phyloP scores from a whole-genome alignment of 371 early-diverging fungal species.

The Chytridium lagenaria region DNA sequence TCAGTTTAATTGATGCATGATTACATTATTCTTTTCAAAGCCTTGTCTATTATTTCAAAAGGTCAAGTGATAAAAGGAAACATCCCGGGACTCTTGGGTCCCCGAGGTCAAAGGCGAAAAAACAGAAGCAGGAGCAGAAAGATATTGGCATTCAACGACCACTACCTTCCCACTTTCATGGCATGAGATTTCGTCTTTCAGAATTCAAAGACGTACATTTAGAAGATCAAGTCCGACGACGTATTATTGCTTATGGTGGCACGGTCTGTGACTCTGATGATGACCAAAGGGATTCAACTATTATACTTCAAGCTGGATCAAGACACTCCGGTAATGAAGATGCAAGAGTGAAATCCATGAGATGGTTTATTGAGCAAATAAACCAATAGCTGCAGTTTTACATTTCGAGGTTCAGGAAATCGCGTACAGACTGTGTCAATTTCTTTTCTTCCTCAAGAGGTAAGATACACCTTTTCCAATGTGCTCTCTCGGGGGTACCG shows the following conservation, averaged over 20 bases:
- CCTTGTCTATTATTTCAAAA: not conserved
- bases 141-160: not conserved
- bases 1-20: too few species aligned
- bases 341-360: not conserved
- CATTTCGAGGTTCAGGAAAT: constrained; percentile 16
- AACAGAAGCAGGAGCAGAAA: too few species aligned
- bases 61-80: too few species aligned
- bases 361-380: not conserved
- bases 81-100: too few species aligned
- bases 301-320: too few species aligned
- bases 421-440: constrained; percentile 29
- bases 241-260: not conserved
- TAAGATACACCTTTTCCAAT: constrained; percentile 76
- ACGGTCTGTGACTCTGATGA: not conserved
- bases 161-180: not conserved
- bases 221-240: not conserved
- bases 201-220: not conserved
- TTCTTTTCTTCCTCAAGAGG: constrained; percentile 65
- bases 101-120: too few species aligned
- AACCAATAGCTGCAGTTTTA: not conserved
- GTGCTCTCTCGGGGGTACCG: constrained; percentile 66
- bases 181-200: not conserved
- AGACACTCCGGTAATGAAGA: too few species aligned
- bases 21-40: too few species aligned
- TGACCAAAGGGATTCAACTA: too few species aligned